These are phyloP conservation scores for Abrus pulchellus DNA, from an alignment of 306 rosid species.

Conservation along the genomic window DNA sequence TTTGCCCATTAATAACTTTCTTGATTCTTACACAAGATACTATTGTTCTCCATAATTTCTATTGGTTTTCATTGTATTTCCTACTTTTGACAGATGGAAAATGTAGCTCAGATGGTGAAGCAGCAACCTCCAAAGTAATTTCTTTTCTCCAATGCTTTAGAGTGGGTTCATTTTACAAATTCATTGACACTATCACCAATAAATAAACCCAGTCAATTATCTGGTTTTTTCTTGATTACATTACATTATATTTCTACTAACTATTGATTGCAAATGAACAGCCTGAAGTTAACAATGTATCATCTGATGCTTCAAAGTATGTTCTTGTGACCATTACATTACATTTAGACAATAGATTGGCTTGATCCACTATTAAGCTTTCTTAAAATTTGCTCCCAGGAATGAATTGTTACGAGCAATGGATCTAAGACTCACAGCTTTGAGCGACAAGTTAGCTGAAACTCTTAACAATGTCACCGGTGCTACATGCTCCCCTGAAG, in stretches of 20 bases:
- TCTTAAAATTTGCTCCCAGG: conserved; percentile 68
- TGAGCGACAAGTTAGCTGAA: conserved; percentile 66
- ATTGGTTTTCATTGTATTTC: conserved; percentile 40
- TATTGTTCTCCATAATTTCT: conserved; percentile 15
- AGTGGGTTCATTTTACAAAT: conserved; percentile 43
- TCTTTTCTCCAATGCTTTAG: conserved; percentile 39
- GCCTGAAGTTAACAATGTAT: conserved; percentile 64
- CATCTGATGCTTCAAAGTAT: conserved; percentile 90
- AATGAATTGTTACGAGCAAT: conserved; percentile 88
- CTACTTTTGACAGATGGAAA: conserved; percentile 55
- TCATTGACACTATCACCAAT: conserved; percentile 17
- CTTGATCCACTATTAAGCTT: conserved; percentile 48
- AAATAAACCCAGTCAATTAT: conserved; percentile 42
- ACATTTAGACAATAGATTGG: conserved; percentile 44
- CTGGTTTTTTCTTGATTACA: conserved; percentile 22
- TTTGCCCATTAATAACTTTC: neutral
- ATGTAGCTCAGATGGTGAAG: conserved; percentile 44
- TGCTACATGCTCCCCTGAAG: conserved; percentile 60
- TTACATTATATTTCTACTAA: conserved; percentile 48
- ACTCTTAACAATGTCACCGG: conserved; percentile 60
- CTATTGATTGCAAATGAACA: conserved; percentile 56
- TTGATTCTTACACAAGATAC: neutral
- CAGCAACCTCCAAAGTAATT: conserved; percentile 54
- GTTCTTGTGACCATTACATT: conserved; percentile 57
- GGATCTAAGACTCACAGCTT: conserved; percentile 86